phyloP scores from a whole-genome alignment of 2,329 filamentous ascomycete species.

The Sporothrix schenckii region DNA sequence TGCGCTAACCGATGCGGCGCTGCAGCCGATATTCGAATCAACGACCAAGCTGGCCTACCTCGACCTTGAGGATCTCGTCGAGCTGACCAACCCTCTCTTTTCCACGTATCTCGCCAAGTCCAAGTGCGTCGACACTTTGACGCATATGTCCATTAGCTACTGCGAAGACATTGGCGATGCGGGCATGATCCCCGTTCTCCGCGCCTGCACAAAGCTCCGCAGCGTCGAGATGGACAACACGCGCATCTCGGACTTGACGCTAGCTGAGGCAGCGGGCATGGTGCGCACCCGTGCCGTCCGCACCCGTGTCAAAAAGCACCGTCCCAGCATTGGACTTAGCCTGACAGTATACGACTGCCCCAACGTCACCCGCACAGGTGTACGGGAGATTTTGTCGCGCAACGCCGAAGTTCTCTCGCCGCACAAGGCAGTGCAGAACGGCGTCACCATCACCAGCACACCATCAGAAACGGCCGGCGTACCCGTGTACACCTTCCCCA shows the following conservation, averaged over 20 bases:
- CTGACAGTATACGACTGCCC: conserved; percentile 89
- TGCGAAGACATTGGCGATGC: conserved; percentile 83
- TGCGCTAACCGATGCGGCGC: conserved; percentile 71
- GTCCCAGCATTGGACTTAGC: conserved; percentile 66
- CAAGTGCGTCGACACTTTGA: conserved; percentile 70
- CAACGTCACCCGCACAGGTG: conserved; percentile 88
- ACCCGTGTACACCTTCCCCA: conserved; percentile 60
- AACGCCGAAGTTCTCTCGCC: conserved; percentile 73
- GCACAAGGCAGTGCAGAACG: conserved; percentile 25
- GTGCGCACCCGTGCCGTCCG: conserved; percentile 65
- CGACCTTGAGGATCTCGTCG: conserved; percentile 82
- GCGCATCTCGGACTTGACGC: conserved; percentile 79
- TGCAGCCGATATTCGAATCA: conserved; percentile 73
- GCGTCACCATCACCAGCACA: conserved; percentile 23
- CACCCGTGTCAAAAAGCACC: conserved; percentile 43
- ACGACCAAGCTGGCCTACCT: conserved; percentile 79
- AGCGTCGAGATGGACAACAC: conserved; percentile 92
- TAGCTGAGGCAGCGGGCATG: conserved; percentile 82
- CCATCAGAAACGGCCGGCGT: conserved; percentile 38
- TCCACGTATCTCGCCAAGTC: conserved; percentile 73
- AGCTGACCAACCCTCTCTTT: conserved; percentile 74
- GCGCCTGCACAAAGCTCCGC: conserved; percentile 68
- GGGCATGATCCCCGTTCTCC: conserved; percentile 81
- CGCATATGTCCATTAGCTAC: conserved; percentile 85
- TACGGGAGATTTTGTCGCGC: conserved; percentile 81